Evolutionary conservation across 2,329 filamentous ascomycete genomes (phyloP).

Genomic region (Pseudocercospora cruenta): DNA sequence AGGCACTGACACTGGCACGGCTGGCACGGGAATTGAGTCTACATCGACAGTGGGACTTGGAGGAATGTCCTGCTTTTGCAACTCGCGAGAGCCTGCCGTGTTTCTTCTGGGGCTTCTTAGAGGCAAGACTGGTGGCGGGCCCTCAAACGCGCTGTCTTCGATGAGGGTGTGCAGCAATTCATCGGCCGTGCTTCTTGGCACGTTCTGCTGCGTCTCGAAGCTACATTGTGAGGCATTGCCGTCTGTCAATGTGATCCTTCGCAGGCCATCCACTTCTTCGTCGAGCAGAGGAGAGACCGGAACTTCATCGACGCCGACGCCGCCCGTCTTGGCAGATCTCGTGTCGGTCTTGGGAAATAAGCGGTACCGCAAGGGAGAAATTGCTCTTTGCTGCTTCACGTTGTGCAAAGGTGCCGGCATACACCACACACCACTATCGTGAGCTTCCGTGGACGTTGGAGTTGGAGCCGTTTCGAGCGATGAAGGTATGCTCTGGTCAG

Average conservation of each 20-base stretch:
- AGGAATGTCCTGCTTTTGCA: neutral
- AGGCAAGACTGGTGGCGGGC: neutral
- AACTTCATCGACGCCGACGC: neutral
- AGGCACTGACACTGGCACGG: neutral
- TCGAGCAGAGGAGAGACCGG: neutral
- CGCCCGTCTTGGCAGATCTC: neutral
- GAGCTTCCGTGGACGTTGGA: neutral
- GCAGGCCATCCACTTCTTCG: neutral
- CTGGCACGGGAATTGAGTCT: neutral
- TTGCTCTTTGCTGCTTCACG: neutral
- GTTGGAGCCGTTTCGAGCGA: neutral
- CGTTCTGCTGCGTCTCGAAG: neutral
- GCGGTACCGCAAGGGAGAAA: neutral
- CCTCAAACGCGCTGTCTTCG: neutral
- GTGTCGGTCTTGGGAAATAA: neutral
- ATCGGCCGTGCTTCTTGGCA: neutral
- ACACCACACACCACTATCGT: neutral
- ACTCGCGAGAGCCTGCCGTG: neutral
- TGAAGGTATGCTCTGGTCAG: constrained; percentile 1
- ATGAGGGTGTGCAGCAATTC: neutral
- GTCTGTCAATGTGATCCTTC: neutral
- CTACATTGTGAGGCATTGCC: neutral
- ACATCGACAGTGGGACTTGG: neutral
- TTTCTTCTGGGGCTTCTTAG: neutral
- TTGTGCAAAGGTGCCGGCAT: neutral